These are phyloP conservation scores for Mycena alexandri DNA, from an alignment of 768 basidiomycete genomes.

Conservation along the genomic window DNA sequence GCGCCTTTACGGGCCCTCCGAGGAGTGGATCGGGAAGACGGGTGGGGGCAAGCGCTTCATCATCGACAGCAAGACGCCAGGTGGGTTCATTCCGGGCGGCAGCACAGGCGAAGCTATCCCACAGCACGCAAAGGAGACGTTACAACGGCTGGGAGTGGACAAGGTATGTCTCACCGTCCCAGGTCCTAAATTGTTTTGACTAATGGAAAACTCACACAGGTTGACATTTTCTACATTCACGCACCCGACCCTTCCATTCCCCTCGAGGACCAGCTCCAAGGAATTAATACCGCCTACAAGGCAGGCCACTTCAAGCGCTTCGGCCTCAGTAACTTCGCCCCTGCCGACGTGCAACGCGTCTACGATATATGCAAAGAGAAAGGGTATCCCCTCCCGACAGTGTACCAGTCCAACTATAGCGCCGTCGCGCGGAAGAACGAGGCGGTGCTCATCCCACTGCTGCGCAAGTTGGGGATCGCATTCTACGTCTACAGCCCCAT, in stretches of 20 bases:
- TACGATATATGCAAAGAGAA: slow-evolving; percentile 9
- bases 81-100: background rate
- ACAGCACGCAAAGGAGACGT: slow-evolving; percentile 1
- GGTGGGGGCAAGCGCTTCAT: background rate
- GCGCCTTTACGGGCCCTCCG: too few species aligned
- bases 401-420: slow-evolving; percentile 8
- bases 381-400: slow-evolving; percentile 4
- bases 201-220: background rate
- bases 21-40: too few species aligned
- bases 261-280: slow-evolving; percentile 11
- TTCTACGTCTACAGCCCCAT: slow-evolving; percentile 10
- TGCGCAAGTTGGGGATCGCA: slow-evolving; percentile 14
- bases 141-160: background rate
- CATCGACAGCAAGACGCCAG: slow-evolving; percentile 11
- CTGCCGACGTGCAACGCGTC: slow-evolving; percentile 1
- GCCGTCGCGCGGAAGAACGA: slow-evolving; percentile 1
- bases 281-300: background rate
- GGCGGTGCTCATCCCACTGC: slow-evolving; percentile 2
- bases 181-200: too few species aligned
- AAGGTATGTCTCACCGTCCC: too few species aligned
- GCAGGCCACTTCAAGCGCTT: slow-evolving; percentile 13
- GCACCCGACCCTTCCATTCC: slow-evolving; percentile 1
- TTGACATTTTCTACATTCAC: slow-evolving; percentile 7
- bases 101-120: background rate
- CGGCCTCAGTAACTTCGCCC: slow-evolving; percentile 5